These are phyloP conservation scores for Hirsutella minnesotensis DNA, from an alignment of 2,329 filamentous ascomycete genomes.

Conservation along the genomic window DNA sequence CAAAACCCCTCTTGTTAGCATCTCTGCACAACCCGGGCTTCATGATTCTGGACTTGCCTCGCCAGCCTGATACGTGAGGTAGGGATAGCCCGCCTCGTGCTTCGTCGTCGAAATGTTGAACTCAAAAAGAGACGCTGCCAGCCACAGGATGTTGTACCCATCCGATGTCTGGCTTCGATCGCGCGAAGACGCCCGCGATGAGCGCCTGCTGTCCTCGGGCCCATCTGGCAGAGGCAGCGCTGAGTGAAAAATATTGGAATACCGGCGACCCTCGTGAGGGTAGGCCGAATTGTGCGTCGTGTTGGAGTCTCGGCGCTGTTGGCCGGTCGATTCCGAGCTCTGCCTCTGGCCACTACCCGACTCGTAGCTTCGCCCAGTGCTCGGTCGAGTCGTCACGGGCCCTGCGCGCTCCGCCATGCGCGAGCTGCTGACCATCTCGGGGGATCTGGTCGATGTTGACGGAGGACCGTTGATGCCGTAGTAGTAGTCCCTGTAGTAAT, in stretches of 20 bases:
- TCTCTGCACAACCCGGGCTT: not conserved
- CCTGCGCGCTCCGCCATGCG: constrained; percentile 31
- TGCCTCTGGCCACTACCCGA: constrained; percentile 37
- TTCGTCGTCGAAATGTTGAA: constrained; percentile 93
- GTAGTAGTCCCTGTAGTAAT: constrained; percentile 45
- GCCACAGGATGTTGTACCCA: constrained; percentile 68
- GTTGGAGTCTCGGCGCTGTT: constrained; percentile 39
- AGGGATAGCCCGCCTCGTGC: constrained; percentile 88
- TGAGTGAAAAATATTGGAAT: constrained; percentile 74
- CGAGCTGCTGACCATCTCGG: constrained; percentile 38
- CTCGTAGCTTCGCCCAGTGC: constrained; percentile 49
- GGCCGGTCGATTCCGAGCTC: constrained; percentile 37
- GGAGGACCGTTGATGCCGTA: constrained; percentile 27
- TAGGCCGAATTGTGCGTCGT: constrained; percentile 41
- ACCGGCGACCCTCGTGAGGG: constrained; percentile 39
- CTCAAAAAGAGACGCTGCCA: constrained; percentile 88
- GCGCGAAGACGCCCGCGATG: constrained; percentile 48
- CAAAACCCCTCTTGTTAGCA: constrained; percentile 1
- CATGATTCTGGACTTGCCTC: constrained; percentile 56
- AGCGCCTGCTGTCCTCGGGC: constrained; percentile 37
- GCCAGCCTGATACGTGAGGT: constrained; percentile 87
- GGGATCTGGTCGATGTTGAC: constrained; percentile 44
- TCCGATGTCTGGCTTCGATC: constrained; percentile 40
- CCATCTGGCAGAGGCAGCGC: constrained; percentile 70
- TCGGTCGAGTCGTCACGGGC: constrained; percentile 34